Base-by-base conservation (phyloP, 2,329 filamentous ascomycete species). In the Hypoxylon rubiginosum region DNA sequence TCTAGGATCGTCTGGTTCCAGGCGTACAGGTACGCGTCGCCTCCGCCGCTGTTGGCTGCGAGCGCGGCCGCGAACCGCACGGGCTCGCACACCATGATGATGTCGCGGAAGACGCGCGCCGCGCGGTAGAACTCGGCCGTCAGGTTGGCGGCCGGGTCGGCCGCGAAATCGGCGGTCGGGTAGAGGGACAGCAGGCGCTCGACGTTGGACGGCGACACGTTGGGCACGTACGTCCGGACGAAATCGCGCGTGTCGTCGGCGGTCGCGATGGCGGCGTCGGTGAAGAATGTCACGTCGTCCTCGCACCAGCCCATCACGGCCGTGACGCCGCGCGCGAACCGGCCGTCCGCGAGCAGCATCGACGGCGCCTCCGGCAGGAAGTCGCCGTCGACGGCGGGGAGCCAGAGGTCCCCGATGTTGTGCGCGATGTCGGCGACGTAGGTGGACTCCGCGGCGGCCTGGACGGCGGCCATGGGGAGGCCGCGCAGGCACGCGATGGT, bases 1-100 rank as follows among this genome's bases (percentile, higher is more conserved):
- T 80, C 81, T 1, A 86, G 74, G n/a, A 87, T 78, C 0, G 85
- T 87, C 69, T 86, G 84, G 72, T 88, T 88, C 76, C 82, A 84
- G 64, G 82, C 75, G 72, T 83, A 86, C 1, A 86, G 74, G 70
- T 82, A 87, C 4, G 85, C 82, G 4, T 73, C 70, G 63, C 79
- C 80, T 3, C 75, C 78, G 26, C 74, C 76, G 13, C n/a, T n/a
- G n/a, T n/a, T n/a, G n/a, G 73, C 64, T 1, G 80, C 76, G 24
- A 85, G 74, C 1, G 79, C 76, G 30, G 77, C 67, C 1, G 78
- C 83, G 55, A 81, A 81, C 53, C 79, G 78, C 8, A 85, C 69
- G 0, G 84, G 80, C 43, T 82, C 80, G 73, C 85, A 87, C 0
- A 78, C 76, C 80, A 86, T 83, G 30, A 85, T 53, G 45, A 87